Evolutionary conservation across 2,329 filamentous ascomycete genomes (phyloP).

Genomic region (Pochonia chlamydosporia): DNA sequence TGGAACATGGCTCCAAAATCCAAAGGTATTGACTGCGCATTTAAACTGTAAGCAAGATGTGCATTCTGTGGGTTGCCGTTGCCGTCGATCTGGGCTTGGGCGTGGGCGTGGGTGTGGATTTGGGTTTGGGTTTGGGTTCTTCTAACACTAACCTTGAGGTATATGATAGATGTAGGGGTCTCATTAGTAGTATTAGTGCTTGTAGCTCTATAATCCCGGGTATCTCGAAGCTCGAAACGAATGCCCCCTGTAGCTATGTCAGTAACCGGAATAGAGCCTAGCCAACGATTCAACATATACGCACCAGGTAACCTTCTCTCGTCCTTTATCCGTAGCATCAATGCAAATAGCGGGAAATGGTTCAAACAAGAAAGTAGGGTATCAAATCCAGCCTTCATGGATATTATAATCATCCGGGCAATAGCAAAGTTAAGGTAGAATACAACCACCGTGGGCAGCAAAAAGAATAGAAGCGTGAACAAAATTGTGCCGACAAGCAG

Average conservation of each 20-base stretch:
- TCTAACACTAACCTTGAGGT: slow-evolving; percentile 63
- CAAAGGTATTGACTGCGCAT: slow-evolving; percentile 71
- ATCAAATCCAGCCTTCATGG: slow-evolving; percentile 84
- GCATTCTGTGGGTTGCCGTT: too few species aligned
- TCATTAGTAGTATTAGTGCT: slow-evolving; percentile 34
- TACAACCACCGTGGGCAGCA: slow-evolving; percentile 89
- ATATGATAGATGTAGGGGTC: slow-evolving; percentile 73
- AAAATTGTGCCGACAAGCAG: slow-evolving; percentile 92
- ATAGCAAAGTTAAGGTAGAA: slow-evolving; percentile 96
- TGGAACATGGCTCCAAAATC: slow-evolving; percentile 92
- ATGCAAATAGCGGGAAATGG: slow-evolving; percentile 93
- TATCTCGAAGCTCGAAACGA: slow-evolving; percentile 82
- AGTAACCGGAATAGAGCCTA: background rate
- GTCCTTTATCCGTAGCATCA: slow-evolving; percentile 95
- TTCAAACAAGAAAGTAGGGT: slow-evolving; percentile 90
- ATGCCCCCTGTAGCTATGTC: slow-evolving; percentile 48
- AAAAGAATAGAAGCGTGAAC: slow-evolving; percentile 91
- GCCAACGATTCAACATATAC: slow-evolving; percentile 13
- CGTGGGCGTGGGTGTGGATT: background rate
- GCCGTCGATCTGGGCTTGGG: too few species aligned
- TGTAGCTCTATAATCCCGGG: slow-evolving; percentile 43
- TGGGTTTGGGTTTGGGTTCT: background rate
- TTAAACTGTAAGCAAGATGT: slow-evolving; percentile 4
- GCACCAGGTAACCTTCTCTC: slow-evolving; percentile 77
- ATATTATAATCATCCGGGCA: slow-evolving; percentile 91